Evolutionary conservation across 2,329 filamentous ascomycete species (phyloP).

Genomic region (Aspergillus quadrilineatus): DNA sequence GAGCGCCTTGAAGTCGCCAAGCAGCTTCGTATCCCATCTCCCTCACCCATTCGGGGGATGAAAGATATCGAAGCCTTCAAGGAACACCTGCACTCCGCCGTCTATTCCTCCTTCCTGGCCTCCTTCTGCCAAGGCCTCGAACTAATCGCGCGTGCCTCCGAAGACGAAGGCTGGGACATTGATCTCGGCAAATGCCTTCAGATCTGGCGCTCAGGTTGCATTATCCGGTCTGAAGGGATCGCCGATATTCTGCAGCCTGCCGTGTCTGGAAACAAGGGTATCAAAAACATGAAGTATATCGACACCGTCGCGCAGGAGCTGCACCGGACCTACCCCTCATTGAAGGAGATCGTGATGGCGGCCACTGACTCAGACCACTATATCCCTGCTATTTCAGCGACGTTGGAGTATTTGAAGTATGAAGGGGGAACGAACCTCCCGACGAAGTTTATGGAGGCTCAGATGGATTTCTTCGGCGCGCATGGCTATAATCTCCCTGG

Average conservation of each 20-base stretch:
- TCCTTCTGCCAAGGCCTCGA: conserved; percentile 67
- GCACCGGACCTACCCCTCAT: conserved; percentile 47
- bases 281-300: conserved; percentile 42
- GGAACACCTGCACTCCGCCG: conserved; percentile 59
- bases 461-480: conserved; percentile 69
- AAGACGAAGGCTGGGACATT: conserved; percentile 58
- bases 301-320: conserved; percentile 55
- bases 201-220: conserved; percentile 70
- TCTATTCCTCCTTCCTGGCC: conserved; percentile 61
- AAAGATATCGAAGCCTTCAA: conserved; percentile 49
- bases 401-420: conserved; percentile 67
- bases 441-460: conserved; percentile 68
- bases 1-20: conserved; percentile 55
- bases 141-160: conserved; percentile 60
- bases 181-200: conserved; percentile 43
- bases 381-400: conserved; percentile 60
- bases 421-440: conserved; percentile 59
- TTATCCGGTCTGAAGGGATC: conserved; percentile 68
- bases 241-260: conserved; percentile 54
- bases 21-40: conserved; percentile 46
- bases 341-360: conserved; percentile 59
- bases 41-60: conserved; percentile 31
- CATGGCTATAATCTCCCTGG: conserved; percentile 61
- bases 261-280: conserved; percentile 22
- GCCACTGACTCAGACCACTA: conserved; percentile 59